Evolutionary conservation across 2,329 filamentous ascomycete genomes (phyloP).

Genomic region (Stagonosporopsis vannaccii): DNA sequence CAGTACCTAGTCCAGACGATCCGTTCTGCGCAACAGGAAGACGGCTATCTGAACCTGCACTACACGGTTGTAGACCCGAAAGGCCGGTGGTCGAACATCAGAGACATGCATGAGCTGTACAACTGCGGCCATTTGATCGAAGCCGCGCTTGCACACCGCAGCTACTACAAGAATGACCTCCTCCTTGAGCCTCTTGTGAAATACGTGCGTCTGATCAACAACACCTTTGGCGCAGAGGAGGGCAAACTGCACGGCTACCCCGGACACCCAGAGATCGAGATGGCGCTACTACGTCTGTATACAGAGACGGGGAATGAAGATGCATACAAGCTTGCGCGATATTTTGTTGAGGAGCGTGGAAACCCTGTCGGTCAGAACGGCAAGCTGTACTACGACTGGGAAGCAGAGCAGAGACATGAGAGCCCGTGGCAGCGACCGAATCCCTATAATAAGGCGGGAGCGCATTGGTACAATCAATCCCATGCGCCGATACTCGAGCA

Average conservation of each 20-base stretch:
- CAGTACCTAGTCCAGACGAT: conserved; percentile 67
- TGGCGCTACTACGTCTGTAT: conserved; percentile 58
- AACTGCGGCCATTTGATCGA: conserved; percentile 70
- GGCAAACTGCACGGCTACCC: conserved; percentile 65
- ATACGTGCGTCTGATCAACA: conserved; percentile 62
- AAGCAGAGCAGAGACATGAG: conserved; percentile 61
- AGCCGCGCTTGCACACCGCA: conserved; percentile 33
- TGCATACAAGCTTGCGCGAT: conserved; percentile 59
- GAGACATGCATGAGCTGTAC: conserved; percentile 69
- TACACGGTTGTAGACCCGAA: conserved; percentile 66
- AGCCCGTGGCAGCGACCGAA: conserved; percentile 56
- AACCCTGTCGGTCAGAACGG: conserved; percentile 60
- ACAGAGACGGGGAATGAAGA: conserved; percentile 49
- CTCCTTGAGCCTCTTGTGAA: conserved; percentile 62
- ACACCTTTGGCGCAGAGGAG: conserved; percentile 60
- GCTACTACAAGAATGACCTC: conserved; percentile 59
- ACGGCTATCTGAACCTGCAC: conserved; percentile 70
- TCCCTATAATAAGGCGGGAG: conserved; percentile 54
- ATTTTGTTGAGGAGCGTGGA: conserved; percentile 66
- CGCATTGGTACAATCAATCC: conserved; percentile 63
- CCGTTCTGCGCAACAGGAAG: conserved; percentile 61
- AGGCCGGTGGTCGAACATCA: conserved; percentile 64
- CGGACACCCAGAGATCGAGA: conserved; percentile 65
- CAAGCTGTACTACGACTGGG: conserved; percentile 63
- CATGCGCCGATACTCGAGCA: conserved; percentile 64